phyloP scores from a whole-genome alignment of 352 stramenopile species.

The Globisporangium viniferum region DNA sequence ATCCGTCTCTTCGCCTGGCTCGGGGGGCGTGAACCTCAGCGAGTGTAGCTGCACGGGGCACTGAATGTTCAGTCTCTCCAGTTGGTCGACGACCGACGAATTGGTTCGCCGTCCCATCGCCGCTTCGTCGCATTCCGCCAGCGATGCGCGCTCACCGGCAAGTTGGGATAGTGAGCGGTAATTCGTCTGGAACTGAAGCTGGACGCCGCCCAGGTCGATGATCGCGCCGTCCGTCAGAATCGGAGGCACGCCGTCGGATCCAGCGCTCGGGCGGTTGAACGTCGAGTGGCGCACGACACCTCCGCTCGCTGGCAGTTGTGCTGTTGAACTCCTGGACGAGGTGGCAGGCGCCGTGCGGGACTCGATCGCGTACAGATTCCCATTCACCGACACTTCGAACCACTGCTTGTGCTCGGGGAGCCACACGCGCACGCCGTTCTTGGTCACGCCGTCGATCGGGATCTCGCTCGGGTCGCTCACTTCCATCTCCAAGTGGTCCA shows the following conservation, averaged over 20 bases:
- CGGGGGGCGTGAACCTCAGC: constrained; percentile 47
- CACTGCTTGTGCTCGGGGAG: constrained; percentile 67
- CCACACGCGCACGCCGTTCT: constrained; percentile 78
- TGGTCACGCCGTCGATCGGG: constrained; percentile 71
- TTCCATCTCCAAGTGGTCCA: constrained; percentile 43
- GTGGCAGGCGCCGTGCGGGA: constrained; percentile 26
- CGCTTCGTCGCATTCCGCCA: constrained; percentile 23
- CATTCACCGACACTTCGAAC: constrained; percentile 83
- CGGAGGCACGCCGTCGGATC: constrained; percentile 30
- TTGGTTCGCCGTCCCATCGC: constrained; percentile 12
- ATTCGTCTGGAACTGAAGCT: constrained; percentile 68
- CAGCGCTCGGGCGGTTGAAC: constrained; percentile 59
- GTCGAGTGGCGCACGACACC: constrained; percentile 47
- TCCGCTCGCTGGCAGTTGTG: constrained; percentile 11
- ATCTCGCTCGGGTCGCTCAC: constrained; percentile 34
- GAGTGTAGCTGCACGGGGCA: constrained; percentile 75
- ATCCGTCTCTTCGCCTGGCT: constrained; percentile 42
- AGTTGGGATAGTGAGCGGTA: constrained; percentile 14
- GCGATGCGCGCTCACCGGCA: constrained; percentile 13
- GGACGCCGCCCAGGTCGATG: constrained; percentile 74
- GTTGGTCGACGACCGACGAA: constrained; percentile 54
- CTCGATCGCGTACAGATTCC: constrained; percentile 67
- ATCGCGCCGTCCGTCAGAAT: constrained; percentile 68
- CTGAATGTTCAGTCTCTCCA: constrained; percentile 70
- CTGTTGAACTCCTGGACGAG: constrained; percentile 10